Conservation (phyloP, 768 basidiomycete genomes). For the Phanerodontia chrysosporium region DNA sequence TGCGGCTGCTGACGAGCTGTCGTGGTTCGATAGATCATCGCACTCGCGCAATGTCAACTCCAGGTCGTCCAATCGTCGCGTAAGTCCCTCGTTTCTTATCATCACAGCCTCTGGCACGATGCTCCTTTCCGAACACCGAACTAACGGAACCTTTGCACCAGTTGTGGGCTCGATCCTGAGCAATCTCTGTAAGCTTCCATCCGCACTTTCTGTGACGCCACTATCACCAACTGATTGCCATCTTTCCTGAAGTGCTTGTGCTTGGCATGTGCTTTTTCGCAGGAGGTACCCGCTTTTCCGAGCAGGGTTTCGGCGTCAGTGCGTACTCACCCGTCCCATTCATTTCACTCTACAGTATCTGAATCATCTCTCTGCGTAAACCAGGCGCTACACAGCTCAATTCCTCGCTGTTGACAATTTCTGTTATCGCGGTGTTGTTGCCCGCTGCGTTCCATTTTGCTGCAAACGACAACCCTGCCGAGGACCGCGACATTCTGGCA, state of each 20-base stretch:
- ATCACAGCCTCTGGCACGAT: neutral
- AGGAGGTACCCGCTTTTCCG: slow-evolving; percentile 69
- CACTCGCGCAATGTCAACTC: slow-evolving; percentile 41
- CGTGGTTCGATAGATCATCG: slow-evolving; percentile 36
- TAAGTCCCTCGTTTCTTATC: slow-evolving; percentile 21
- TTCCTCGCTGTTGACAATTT: slow-evolving; percentile 68
- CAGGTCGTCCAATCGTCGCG: slow-evolving; percentile 42
- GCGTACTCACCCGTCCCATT: slow-evolving; percentile 20
- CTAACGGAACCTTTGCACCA: slow-evolving; percentile 14
- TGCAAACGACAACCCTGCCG: slow-evolving; percentile 3
- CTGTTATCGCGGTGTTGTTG: slow-evolving; percentile 74
- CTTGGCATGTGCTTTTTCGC: slow-evolving; percentile 85
- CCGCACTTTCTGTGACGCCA: neutral
- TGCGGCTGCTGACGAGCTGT: neutral
- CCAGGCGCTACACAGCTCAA: slow-evolving; percentile 70
- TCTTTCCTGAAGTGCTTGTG: slow-evolving; percentile 57
- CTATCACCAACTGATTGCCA: neutral
- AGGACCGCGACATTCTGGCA: slow-evolving; percentile 43
- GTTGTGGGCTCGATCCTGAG: slow-evolving; percentile 45
- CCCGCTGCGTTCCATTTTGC: slow-evolving; percentile 76
- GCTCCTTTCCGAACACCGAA: neutral
- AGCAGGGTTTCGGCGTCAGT: slow-evolving; percentile 77
- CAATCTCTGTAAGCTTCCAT: slow-evolving; percentile 33
- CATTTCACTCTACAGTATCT: no score
- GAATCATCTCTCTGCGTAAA: neutral